Conservation (phyloP, 495 filamentous ascomycete species). For the Pyronema domesticum region DNA sequence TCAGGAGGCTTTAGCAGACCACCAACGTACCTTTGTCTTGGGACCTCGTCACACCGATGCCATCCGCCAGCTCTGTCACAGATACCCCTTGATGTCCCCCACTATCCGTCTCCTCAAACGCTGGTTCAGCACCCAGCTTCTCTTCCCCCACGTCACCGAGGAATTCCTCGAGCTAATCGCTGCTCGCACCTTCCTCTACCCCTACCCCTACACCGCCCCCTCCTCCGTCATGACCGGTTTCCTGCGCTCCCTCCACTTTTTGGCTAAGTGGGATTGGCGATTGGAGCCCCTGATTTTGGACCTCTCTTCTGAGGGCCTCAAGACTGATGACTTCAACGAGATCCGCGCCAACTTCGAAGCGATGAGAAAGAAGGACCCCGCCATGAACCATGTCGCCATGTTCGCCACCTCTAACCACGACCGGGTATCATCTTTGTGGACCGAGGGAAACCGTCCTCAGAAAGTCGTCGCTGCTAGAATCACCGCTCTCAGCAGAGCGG, state of each 20-base stretch:
- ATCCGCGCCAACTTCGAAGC: conserved; percentile 46
- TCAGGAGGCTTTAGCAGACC: conserved; percentile 45
- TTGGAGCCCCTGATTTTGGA: conserved; percentile 64
- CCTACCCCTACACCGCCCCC: conserved; percentile 64
- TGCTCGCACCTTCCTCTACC: conserved; percentile 56
- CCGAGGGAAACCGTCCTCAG: conserved; percentile 42
- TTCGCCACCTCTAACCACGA: conserved; percentile 70
- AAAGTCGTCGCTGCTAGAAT: conserved; percentile 76
- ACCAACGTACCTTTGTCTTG: conserved; percentile 53
- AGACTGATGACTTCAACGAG: conserved; percentile 31
- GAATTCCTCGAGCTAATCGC: conserved; percentile 71
- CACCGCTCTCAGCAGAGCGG: conserved; percentile 58
- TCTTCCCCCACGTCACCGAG: conserved; percentile 53
- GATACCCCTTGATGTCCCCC: conserved; percentile 62
- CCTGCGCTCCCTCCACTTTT: conserved; percentile 52
- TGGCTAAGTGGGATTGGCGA: conserved; percentile 85
- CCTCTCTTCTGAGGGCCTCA: conserved; percentile 26
- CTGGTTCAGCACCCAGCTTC: conserved; percentile 75
- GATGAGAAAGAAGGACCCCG: conserved; percentile 71
- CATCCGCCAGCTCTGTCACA: conserved; percentile 57
- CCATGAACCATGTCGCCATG: conserved; percentile 64
- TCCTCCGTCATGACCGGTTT: conserved; percentile 69
- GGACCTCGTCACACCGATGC: conserved; percentile 63
- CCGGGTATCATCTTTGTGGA: conserved; percentile 60
- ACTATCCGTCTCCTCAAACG: conserved; percentile 75